Conservation (phyloP, 441 rosid species). For the Adansonia gregorii region DNA sequence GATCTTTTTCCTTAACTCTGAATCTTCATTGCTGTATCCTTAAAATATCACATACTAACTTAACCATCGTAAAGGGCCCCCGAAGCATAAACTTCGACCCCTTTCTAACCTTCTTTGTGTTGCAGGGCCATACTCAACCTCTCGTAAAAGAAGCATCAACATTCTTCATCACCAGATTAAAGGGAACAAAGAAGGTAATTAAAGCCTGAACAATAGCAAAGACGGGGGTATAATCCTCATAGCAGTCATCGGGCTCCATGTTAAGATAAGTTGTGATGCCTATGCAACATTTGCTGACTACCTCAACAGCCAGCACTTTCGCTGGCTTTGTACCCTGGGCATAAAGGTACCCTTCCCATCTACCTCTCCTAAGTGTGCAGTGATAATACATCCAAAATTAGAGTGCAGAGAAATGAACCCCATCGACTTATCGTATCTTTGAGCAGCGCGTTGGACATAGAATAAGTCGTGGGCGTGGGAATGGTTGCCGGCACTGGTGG, state of each 20-base stretch:
- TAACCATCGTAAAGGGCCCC: no score
- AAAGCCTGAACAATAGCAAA: constrained; percentile 87
- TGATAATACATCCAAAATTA: constrained; percentile 81
- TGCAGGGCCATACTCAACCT: no score
- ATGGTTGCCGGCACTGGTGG: constrained; percentile 29
- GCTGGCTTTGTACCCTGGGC: constrained; percentile 89
- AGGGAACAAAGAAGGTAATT: neutral
- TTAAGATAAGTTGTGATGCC: constrained; percentile 81
- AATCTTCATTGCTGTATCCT: no score
- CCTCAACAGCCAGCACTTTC: constrained; percentile 71
- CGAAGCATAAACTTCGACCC: no score
- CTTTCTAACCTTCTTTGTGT: no score
- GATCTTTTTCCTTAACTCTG: no score
- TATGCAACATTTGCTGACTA: constrained; percentile 54
- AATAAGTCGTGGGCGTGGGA: constrained; percentile 49
- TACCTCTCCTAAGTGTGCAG: constrained; percentile 50
- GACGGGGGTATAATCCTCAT: constrained; percentile 77
- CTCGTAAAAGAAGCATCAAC: no score
- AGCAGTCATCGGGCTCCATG: constrained; percentile 95
- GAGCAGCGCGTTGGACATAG: constrained; percentile 55
- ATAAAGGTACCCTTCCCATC: constrained; percentile 78
- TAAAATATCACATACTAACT: no score
- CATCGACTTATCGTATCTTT: no score
- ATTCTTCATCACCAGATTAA: neutral
- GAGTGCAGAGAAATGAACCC: constrained; percentile 72